Conservation (phyloP, 345 rosid genomes). For the thale cress (Arabidopsis thaliana) region DNA sequence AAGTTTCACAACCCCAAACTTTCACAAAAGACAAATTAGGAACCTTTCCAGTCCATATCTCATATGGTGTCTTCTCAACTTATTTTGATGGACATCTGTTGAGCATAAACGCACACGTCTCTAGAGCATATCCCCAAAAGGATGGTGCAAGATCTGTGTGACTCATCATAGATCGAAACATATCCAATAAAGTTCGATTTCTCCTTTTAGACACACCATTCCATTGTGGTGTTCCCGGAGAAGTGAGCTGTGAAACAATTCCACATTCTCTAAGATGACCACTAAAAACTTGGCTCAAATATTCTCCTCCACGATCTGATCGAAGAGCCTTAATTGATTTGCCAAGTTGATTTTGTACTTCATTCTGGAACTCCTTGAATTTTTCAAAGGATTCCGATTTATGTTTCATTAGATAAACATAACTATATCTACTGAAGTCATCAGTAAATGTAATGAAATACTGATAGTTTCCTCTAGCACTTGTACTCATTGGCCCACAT, state of each 20-base stretch:
- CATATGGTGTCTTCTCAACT: not conserved
- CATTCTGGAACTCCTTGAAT: not conserved
- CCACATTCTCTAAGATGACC: not conserved
- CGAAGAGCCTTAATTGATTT: not conserved
- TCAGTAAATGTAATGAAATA: constrained; percentile 22
- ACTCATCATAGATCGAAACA: not conserved
- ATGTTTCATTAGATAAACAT: constrained; percentile 26
- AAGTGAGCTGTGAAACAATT: not conserved
- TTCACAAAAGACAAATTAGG: too few species aligned
- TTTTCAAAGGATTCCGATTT: not conserved
- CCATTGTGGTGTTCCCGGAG: constrained; percentile 1
- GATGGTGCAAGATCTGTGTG: not conserved
- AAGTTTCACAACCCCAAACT: too few species aligned
- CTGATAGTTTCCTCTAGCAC: not conserved
- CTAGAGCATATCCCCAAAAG: not conserved
- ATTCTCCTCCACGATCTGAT: not conserved
- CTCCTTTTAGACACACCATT: constrained; percentile 18
- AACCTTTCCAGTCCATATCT: not conserved
- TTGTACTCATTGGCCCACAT: not conserved
- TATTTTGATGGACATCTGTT: not conserved
- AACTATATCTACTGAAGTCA: not conserved
- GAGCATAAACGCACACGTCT: not conserved
- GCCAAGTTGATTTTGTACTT: not conserved
- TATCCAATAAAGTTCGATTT: not conserved
- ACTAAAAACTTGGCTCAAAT: not conserved